phyloP scores from a whole-genome alignment of 257 asterid species.

The Rhazya stricta region DNA sequence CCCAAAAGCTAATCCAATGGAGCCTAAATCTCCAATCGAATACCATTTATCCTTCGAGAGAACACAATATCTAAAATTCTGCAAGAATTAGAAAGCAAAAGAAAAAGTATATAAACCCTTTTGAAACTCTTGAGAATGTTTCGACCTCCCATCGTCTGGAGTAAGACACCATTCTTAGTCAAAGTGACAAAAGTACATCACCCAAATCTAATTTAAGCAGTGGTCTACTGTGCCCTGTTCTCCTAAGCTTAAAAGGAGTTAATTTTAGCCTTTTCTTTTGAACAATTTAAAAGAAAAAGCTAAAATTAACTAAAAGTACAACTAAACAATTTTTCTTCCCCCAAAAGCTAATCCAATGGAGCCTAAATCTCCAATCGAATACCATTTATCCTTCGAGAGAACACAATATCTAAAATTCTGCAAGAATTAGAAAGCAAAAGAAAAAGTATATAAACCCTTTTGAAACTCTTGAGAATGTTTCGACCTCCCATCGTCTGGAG shows the following conservation, averaged over 20 bases:
- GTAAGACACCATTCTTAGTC: neutral
- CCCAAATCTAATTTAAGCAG: slow-evolving; percentile 3
- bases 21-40: neutral
- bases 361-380: neutral
- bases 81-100: neutral
- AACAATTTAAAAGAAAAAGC: no score
- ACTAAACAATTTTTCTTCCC: no score
- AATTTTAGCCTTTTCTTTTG: no score
- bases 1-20: no score
- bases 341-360: no score
- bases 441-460: neutral
- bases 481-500: neutral
- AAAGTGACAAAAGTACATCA: neutral
- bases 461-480: neutral
- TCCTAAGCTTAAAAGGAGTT: no score
- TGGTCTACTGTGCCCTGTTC: no score
- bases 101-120: neutral
- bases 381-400: neutral
- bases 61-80: neutral
- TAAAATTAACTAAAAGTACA: no score
- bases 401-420: neutral
- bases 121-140: neutral
- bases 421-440: neutral
- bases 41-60: neutral
- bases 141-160: neutral